Base-by-base conservation (phyloP, 1,284 basidiomycete species). In the Ceratobasidium sp. region DNA sequence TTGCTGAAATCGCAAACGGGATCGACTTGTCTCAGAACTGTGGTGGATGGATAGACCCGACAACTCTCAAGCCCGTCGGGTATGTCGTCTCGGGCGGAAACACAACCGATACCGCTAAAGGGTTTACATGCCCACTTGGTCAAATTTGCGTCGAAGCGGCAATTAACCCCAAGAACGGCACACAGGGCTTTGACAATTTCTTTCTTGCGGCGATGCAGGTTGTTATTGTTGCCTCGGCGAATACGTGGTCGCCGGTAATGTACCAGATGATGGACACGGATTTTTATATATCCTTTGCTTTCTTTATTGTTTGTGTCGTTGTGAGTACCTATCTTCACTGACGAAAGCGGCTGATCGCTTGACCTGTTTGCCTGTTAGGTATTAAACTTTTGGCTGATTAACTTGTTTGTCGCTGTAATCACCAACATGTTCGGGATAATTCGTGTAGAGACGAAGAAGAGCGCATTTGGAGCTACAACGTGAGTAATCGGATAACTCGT, bases 401-500 rank as follows among this genome's bases (percentile, higher is more conserved):
- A 98, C 84, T 85, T 98, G 78, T 95, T 98, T 84, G 96, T 99
- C 78, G 97, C 97, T 42, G 97, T 99, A 59, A 98, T 99, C 81
- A 96, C 96, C 59, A 96, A 96, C 84, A 96, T 95, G 0, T 99
- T 99, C 84, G 92, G 92, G 33, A 94, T 94, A 17, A 97, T 99
- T 79, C 89, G 96, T 26, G 90, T 92, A 6, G 92, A 95, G 81
- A 99, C 97, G 1, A 92, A 94, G 84, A 94, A 93, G 84, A 97
- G 95, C 84, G 97, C 97, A 0, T 99, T 99, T 83, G 95, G 95
- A 76, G 96, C 95, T 54, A 90, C 90, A 26, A 87, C 88, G 93
- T 92, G 81, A 78, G 86, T 85, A 26, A 57, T 65, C 38, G 54
- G 33, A 26, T 5, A 20, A 15, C 3, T 56, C n/a, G 15, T 52